phyloP scores from a whole-genome alignment of 768 basidiomycete species.

The Naganishia antarctica region DNA sequence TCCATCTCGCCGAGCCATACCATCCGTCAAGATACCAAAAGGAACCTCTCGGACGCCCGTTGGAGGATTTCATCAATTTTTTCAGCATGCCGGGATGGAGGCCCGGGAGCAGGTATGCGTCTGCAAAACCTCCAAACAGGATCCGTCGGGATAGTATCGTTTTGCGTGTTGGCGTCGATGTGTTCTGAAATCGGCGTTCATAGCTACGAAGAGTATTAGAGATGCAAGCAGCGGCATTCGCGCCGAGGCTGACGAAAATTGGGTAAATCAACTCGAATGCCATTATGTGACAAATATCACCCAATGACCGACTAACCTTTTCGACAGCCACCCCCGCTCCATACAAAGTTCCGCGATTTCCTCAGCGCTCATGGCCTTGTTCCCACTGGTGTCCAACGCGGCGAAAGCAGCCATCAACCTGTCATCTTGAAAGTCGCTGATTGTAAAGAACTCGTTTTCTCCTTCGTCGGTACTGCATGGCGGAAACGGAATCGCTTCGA shows the following conservation, averaged over 20 bases:
- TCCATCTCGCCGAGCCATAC: conserved; percentile 1
- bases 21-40: conserved; percentile 14
- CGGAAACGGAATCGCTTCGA: neutral
- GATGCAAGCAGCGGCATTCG: neutral
- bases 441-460: neutral
- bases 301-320: neutral
- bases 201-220: conserved; percentile 4
- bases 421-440: neutral
- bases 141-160: neutral
- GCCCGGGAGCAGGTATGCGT: conserved; percentile 1
- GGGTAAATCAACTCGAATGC: neutral
- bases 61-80: neutral
- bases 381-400: neutral
- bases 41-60: neutral
- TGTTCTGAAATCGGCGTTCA: neutral
- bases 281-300: neutral
- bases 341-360: neutral
- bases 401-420: conserved; percentile 6
- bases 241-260: neutral
- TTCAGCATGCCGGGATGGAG: neutral
- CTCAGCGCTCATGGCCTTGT: conserved; percentile 6
- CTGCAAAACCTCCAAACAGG: neutral
- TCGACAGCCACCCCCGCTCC: neutral
- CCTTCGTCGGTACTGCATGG: neutral
- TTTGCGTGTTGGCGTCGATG: neutral